Conservation (phyloP, 805 yeast species). For the Suhomyces prunicola region DNA sequence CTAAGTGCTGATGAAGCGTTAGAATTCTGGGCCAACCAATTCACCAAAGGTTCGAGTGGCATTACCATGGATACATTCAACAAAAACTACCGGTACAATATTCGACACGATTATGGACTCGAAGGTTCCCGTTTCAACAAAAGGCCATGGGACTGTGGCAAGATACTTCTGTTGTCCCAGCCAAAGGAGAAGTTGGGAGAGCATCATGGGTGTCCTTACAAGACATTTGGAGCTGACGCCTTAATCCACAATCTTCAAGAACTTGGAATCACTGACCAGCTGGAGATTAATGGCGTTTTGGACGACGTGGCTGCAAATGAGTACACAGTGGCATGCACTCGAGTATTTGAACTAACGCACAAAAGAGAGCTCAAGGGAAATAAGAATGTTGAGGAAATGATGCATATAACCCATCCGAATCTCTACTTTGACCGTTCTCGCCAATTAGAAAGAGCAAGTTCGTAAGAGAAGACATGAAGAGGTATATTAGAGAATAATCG, state of each 20-base stretch:
- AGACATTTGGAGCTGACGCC: conserved; percentile 67
- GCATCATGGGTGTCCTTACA: conserved; percentile 90
- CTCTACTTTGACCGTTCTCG: conserved; percentile 78
- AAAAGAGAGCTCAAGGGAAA: conserved; percentile 38
- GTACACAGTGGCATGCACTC: conserved; percentile 83
- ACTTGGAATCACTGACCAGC: conserved; percentile 64
- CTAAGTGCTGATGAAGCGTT: conserved; percentile 83
- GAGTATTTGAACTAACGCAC: conserved; percentile 77
- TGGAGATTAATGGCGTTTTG: conserved; percentile 54
- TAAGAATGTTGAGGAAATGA: conserved; percentile 42
- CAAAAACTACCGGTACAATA: conserved; percentile 84
- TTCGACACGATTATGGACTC: conserved; percentile 86
- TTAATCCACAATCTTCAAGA: conserved; percentile 53
- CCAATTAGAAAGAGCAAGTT: conserved; percentile 41
- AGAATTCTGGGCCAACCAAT: conserved; percentile 76
- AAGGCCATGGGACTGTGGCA: conserved; percentile 80
- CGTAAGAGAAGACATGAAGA: background rate
- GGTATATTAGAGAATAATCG: background rate
- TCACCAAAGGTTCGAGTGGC: conserved; percentile 49
- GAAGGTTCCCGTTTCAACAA: conserved; percentile 88
- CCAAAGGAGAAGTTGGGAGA: conserved; percentile 67
- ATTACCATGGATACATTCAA: conserved; percentile 72
- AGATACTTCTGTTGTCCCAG: conserved; percentile 54
- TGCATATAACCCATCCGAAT: conserved; percentile 81
- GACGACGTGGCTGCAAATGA: conserved; percentile 68